phyloP scores from a whole-genome alignment of 75 land plant genomes.

The Sequoiadendron giganteum region DNA sequence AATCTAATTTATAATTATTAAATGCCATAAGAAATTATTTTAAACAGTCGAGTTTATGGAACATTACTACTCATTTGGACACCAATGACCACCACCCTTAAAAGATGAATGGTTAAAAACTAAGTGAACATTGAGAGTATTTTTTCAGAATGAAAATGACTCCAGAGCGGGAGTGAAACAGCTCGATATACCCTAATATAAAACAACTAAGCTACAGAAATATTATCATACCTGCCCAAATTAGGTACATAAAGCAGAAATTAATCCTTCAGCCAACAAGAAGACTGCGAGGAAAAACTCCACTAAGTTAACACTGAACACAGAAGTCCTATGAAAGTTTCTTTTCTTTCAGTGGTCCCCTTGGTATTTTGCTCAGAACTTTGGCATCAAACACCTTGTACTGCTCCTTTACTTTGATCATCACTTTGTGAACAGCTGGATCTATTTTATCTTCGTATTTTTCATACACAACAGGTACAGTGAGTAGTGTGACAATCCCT shows the following conservation, averaged over 20 bases:
- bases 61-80: background rate
- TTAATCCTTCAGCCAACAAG: background rate
- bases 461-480: conserved; percentile 61
- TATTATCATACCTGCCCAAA: background rate
- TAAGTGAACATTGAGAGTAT: background rate
- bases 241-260: background rate
- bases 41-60: background rate
- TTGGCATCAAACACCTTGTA: conserved; percentile 52
- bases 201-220: background rate
- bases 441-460: conserved; percentile 64
- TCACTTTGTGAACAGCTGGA: conserved; percentile 30
- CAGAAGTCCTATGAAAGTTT: conserved; percentile 11
- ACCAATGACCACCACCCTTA: background rate
- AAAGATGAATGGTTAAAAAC: background rate
- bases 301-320: background rate
- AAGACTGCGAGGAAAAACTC: background rate
- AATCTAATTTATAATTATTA: background rate
- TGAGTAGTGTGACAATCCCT: conserved; percentile 34
- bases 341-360: conserved; percentile 62
- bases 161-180: background rate
- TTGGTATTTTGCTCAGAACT: conserved; percentile 54
- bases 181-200: background rate
- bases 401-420: conserved; percentile 34
- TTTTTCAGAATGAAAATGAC: background rate
- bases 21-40: background rate